phyloP scores from a whole-genome alignment of 1,284 basidiomycete genomes.

The Bjerkandera adusta region DNA sequence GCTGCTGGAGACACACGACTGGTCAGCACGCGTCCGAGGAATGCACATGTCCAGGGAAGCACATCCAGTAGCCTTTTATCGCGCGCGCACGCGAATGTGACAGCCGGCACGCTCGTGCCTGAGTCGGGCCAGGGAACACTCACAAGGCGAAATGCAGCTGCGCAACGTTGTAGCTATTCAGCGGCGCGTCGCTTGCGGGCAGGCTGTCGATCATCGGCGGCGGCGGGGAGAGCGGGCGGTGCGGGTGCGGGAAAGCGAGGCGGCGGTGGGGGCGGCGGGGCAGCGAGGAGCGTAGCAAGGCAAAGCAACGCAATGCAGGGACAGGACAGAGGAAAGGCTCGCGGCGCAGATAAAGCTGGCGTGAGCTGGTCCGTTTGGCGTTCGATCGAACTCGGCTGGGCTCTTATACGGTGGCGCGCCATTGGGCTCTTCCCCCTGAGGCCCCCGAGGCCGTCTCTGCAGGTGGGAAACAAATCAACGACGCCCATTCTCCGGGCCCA shows the following conservation, averaged over 20 bases:
- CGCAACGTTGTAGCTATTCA: slow-evolving; percentile 60
- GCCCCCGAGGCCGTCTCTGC: not conserved
- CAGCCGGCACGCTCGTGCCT: slow-evolving; percentile 14
- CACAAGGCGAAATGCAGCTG: slow-evolving; percentile 61
- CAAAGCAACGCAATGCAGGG: not conserved
- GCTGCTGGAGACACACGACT: slow-evolving; percentile 10
- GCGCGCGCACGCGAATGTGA: slow-evolving; percentile 9
- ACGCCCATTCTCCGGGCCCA: slow-evolving; percentile 4
- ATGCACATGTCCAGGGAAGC: not conserved
- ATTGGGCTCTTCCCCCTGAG: slow-evolving; percentile 1
- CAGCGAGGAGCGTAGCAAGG: not conserved
- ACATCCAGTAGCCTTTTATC: not conserved
- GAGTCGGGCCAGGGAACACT: no score
- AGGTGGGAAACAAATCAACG: slow-evolving; percentile 14
- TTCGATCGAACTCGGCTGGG: slow-evolving; percentile 1
- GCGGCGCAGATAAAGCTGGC: slow-evolving; percentile 12
- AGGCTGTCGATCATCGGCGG: slow-evolving; percentile 38
- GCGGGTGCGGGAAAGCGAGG: slow-evolving; percentile 10
- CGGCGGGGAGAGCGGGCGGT: slow-evolving; percentile 17
- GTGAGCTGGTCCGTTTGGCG: slow-evolving; percentile 8
- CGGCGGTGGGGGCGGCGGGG: slow-evolving; percentile 17
- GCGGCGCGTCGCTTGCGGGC: slow-evolving; percentile 36
- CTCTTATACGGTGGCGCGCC: slow-evolving; percentile 14
- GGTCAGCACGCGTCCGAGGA: slow-evolving; percentile 7
- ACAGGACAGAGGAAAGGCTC: not conserved